These are phyloP conservation scores for Aspergillus bombycis DNA, from an alignment of 2,329 filamentous ascomycete species.

Conservation along the genomic window DNA sequence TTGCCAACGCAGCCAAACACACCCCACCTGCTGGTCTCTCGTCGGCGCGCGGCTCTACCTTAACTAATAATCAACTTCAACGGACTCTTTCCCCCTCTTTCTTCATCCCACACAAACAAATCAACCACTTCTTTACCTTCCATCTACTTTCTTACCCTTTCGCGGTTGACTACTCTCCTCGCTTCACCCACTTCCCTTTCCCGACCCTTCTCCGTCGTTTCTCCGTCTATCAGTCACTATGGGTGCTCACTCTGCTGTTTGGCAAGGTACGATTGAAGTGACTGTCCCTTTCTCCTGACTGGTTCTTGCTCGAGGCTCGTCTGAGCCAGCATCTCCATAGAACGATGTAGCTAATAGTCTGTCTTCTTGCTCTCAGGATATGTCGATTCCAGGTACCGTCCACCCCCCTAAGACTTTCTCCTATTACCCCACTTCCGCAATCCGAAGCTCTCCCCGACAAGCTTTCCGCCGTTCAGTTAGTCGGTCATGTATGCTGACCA, in stretches of 20 bases:
- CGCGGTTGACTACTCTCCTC: neutral
- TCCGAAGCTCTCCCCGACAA: constrained; percentile 14
- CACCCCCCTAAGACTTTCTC: constrained; percentile 14
- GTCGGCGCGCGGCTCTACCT: neutral
- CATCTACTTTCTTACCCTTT: neutral
- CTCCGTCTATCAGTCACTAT: constrained; percentile 29
- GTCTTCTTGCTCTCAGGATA: constrained; percentile 52
- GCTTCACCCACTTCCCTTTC: constrained; percentile 4
- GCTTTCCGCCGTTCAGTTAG: constrained; percentile 3
- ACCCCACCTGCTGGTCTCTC: neutral
- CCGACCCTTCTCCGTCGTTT: constrained; percentile 17
- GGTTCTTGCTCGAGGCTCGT: neutral
- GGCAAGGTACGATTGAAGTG: constrained; percentile 34
- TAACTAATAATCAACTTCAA: constrained; percentile 4
- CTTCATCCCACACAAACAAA: constrained; percentile 14
- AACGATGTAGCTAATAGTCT: neutral
- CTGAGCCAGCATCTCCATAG: neutral
- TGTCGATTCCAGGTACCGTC: constrained; percentile 62
- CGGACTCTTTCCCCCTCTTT: neutral
- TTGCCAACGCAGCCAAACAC: neutral
- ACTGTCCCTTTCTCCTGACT: neutral
- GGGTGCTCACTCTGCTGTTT: constrained; percentile 41
- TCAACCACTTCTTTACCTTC: neutral
- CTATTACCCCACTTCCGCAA: constrained; percentile 14
- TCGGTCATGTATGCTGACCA: constrained; percentile 14